Evolutionary conservation across 2,329 filamentous ascomycete species (phyloP), one percentile per base, ranked within the genome.

Genomic region (Hypoxylon sp.): DNA sequence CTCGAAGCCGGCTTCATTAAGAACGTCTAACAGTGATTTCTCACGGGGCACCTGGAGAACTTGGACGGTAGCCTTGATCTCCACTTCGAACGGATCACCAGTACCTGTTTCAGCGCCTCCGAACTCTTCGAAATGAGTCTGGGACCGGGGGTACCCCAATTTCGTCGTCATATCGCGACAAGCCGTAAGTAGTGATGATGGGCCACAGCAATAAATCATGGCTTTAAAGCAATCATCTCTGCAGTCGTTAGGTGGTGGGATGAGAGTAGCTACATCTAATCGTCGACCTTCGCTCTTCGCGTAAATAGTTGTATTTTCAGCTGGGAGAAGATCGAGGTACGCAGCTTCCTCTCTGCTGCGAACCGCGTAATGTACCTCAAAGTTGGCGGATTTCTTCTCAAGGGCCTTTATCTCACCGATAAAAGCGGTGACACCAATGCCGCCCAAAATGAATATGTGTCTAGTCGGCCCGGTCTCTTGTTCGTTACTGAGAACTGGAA

Each of bases 261-360:
- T 65, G 12, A 75, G 45, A 11, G 90, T 87, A 77, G 30, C n/a
- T 11, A 73, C 58, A 4, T 69, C 27, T 5, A 77, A 41, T 19
- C 74, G 71, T 23, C 65, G 61, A 2, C 71, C 73, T 45, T 76
- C 71, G 4, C 54, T 45, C 60, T 72, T 75, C 5, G 74, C 67
- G 43, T 77, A 77, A 8, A 76, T 16, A 4, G 58, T 72, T 1
- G 74, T 76, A 0, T 66, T 62, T 0, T 58, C 27, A 2, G 48
- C n/a, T 1, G 75, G 75, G 21, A 77, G 60, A 16, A 50, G 66
- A 25, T 72, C 65, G 1, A 76, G 53, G 34, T 74, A 77, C 5
- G 72, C 74, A 12, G 75, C 73, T n/a, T 77, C 75, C 3, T 68
- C 43, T 5, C 53, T 61, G 37, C 71, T 74, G 2, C 75, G 74